A percentile compares a stretch with the other conserved stretches of the same genome.
phyloP scores from a whole-genome alignment of 2,329 filamentous ascomycete genomes.

The Xylariales sp. region DNA sequence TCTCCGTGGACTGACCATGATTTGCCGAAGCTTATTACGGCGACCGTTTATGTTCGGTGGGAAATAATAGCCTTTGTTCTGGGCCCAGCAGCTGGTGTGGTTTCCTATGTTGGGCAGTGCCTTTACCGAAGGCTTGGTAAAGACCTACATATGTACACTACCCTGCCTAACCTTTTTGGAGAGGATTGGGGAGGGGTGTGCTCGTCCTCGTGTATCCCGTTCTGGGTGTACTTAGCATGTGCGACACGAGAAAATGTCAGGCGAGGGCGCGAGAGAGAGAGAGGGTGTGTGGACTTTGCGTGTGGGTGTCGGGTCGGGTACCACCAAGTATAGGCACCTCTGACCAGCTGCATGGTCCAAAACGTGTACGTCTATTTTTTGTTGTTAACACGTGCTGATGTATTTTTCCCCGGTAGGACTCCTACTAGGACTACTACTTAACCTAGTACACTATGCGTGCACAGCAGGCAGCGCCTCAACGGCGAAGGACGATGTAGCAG shows the following conservation, averaged over 20 bases:
- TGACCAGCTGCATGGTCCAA: conserved; percentile 32
- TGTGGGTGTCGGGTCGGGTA: neutral
- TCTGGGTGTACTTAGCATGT: conserved; percentile 3
- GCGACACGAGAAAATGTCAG: conserved; percentile 2
- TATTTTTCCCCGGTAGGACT: conserved; percentile 7
- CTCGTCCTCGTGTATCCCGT: conserved; percentile 5
- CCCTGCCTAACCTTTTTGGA: conserved; percentile 3
- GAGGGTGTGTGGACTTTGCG: neutral
- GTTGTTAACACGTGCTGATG: conserved; percentile 21
- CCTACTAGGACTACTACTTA: too few relatives aligned
- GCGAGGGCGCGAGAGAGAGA: neutral
- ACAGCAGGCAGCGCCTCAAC: conserved; percentile 9
- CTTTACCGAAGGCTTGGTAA: conserved; percentile 40
- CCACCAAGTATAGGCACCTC: conserved; percentile 21
- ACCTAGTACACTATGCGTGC: neutral
- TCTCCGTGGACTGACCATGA: conserved; percentile 16
- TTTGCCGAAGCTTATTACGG: conserved; percentile 26
- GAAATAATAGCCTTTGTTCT: neutral
- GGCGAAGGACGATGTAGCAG: neutral
- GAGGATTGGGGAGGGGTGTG: neutral
- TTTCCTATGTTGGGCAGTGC: conserved; percentile 12
- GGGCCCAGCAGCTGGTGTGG: conserved; percentile 11
- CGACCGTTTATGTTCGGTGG: conserved; percentile 1
- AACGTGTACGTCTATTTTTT: conserved; percentile 19
- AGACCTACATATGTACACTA: conserved; percentile 37